Conservation (phyloP, 2,329 filamentous ascomycete genomes). For the Xylariaceae sp. region DNA sequence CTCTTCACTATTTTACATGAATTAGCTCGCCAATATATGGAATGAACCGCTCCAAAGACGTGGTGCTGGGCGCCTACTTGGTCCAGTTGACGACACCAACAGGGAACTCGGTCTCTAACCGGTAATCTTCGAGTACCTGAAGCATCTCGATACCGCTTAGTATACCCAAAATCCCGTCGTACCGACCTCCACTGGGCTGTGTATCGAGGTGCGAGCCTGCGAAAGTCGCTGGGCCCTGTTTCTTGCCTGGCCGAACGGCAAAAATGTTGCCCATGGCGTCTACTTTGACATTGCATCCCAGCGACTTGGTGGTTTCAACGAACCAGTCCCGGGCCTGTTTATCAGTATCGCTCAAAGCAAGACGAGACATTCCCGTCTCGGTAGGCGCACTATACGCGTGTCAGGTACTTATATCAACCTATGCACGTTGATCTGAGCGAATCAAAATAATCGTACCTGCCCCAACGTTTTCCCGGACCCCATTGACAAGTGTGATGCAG, state of each 20-base stretch:
- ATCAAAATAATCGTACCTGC: conserved; percentile 48
- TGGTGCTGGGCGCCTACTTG: conserved; percentile 37
- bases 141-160: conserved; percentile 70
- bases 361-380: conserved; percentile 73
- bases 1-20: conserved; percentile 51
- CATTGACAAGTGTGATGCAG: conserved; percentile 64
- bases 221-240: conserved; percentile 58
- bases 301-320: conserved; percentile 51
- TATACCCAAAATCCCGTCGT: conserved; percentile 75
- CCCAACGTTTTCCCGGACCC: conserved; percentile 63
- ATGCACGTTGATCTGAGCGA: neutral
- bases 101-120: conserved; percentile 64
- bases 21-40: neutral
- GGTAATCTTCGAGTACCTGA: conserved; percentile 61
- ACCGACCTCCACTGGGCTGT: conserved; percentile 61
- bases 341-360: conserved; percentile 68
- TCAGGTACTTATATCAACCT: conserved; percentile 1
- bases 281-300: conserved; percentile 64
- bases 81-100: conserved; percentile 78
- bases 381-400: conserved; percentile 38
- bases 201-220: conserved; percentile 68
- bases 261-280: conserved; percentile 82
- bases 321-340: conserved; percentile 75
- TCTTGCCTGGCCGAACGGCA: conserved; percentile 61
- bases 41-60: neutral